Evolutionary conservation across 2,329 filamentous ascomycete species (phyloP).

Genomic region (Sporothrix inflata): DNA sequence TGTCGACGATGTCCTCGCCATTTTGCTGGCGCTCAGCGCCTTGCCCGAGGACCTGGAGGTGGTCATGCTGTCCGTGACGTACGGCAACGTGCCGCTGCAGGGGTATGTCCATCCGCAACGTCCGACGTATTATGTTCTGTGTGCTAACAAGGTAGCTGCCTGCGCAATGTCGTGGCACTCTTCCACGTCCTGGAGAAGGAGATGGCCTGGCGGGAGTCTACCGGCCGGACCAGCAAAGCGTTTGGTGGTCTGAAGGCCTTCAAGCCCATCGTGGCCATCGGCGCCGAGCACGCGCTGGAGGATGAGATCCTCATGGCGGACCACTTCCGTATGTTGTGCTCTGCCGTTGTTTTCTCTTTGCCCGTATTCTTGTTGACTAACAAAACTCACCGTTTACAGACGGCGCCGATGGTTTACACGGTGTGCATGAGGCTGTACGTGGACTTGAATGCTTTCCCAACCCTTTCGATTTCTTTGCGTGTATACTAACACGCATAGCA

Average conservation of each 20-base stretch:
- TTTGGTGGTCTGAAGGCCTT: constrained; percentile 72
- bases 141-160: constrained; percentile 61
- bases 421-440: constrained; percentile 65
- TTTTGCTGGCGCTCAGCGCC: constrained; percentile 83
- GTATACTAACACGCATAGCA: constrained; percentile 49
- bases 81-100: constrained; percentile 87
- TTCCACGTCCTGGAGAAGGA: constrained; percentile 94
- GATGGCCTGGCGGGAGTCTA: constrained; percentile 75
- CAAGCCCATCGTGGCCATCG: constrained; percentile 85
- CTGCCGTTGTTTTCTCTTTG: not conserved
- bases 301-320: constrained; percentile 80
- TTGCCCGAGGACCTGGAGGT: constrained; percentile 84
- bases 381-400: constrained; percentile 51
- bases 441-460: not conserved
- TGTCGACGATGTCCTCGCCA: constrained; percentile 87
- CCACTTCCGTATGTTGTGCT: constrained; percentile 73
- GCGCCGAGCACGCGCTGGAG: constrained; percentile 81
- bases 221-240: constrained; percentile 64
- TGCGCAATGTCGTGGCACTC: constrained; percentile 84
- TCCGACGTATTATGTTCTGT: not conserved
- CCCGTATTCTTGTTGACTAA: not conserved
- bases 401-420: constrained; percentile 75
- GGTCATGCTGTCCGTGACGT: constrained; percentile 83
- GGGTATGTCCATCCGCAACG: constrained; percentile 57
- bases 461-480: too few species aligned